phyloP scores from a whole-genome alignment of 805 yeast genomes.

The Diddensiella caesifluorescens region DNA sequence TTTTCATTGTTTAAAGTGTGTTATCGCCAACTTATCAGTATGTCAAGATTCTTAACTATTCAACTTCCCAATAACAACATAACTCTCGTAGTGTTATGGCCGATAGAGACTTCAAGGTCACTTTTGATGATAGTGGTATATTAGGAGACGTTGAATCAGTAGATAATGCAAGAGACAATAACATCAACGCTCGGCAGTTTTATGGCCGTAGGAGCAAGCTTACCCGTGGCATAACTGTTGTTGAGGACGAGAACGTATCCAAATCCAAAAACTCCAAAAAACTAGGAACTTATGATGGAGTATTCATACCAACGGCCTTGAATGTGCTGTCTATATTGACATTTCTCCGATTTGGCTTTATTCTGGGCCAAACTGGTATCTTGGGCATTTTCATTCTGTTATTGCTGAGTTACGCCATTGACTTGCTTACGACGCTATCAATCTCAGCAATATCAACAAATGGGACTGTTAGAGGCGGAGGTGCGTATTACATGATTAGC shows the following conservation, averaged over 20 bases:
- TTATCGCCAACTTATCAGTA: too few species aligned
- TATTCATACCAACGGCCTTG: slow-evolving; percentile 86
- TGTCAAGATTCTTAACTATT: too few species aligned
- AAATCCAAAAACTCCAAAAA: slow-evolving; percentile 35
- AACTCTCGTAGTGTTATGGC: too few species aligned
- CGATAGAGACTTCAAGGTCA: slow-evolving; percentile 12
- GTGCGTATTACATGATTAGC: slow-evolving; percentile 96
- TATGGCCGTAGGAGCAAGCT: slow-evolving; percentile 7
- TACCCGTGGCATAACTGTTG: slow-evolving; percentile 15
- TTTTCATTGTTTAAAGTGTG: too few species aligned
- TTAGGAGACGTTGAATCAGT: slow-evolving; percentile 5
- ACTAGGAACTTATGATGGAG: slow-evolving; percentile 80
- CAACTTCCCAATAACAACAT: too few species aligned
- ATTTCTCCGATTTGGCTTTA: slow-evolving; percentile 93
- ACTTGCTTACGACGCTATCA: slow-evolving; percentile 79
- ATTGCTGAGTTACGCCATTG: slow-evolving; percentile 68
- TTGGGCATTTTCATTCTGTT: slow-evolving; percentile 67
- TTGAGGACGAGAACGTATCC: slow-evolving; percentile 10
- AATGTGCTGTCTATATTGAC: slow-evolving; percentile 90
- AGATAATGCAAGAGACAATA: background rate
- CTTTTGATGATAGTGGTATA: slow-evolving; percentile 13
- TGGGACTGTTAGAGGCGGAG: slow-evolving; percentile 97
- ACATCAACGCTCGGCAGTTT: slow-evolving; percentile 12
- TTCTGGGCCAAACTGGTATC: slow-evolving; percentile 91
- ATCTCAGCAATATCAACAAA: slow-evolving; percentile 95